phyloP scores from a whole-genome alignment of 768 basidiomycete genomes.

The Hericium rajendrae region DNA sequence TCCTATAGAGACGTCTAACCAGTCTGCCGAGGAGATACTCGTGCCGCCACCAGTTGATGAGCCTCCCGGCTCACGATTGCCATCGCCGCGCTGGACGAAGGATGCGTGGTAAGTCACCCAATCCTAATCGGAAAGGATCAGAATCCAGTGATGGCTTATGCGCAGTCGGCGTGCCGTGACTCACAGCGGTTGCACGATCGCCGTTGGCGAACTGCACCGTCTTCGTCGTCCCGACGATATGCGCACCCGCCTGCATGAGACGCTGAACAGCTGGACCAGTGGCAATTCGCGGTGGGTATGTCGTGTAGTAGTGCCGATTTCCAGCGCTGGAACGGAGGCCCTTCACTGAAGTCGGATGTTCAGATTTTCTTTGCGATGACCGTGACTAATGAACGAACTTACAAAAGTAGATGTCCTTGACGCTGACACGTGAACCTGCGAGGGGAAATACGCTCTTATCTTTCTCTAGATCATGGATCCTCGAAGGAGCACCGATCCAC shows the following conservation, averaged over 20 bases:
- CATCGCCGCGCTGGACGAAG: neutral
- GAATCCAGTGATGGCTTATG: no score
- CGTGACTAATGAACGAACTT: neutral
- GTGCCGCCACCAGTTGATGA: neutral
- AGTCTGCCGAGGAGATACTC: neutral
- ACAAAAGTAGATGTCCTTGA: neutral
- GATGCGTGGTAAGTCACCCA: neutral
- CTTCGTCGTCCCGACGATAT: neutral
- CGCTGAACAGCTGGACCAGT: neutral
- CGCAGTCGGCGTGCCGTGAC: neutral
- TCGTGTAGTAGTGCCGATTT: neutral
- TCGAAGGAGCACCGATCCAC: neutral
- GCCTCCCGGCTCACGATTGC: neutral
- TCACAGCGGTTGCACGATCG: neutral
- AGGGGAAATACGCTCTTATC: neutral
- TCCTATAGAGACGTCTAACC: neutral
- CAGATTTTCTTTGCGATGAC: neutral
- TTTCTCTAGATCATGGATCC: neutral
- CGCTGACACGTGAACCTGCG: neutral
- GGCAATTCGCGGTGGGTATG: neutral
- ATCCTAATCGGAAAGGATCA: neutral
- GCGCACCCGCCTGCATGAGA: neutral
- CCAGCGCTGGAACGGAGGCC: neutral
- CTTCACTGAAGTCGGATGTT: neutral
- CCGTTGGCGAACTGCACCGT: neutral